Base-by-base conservation (phyloP, 1,284 basidiomycete genomes). In the Ceratobasidium theobromae region DNA sequence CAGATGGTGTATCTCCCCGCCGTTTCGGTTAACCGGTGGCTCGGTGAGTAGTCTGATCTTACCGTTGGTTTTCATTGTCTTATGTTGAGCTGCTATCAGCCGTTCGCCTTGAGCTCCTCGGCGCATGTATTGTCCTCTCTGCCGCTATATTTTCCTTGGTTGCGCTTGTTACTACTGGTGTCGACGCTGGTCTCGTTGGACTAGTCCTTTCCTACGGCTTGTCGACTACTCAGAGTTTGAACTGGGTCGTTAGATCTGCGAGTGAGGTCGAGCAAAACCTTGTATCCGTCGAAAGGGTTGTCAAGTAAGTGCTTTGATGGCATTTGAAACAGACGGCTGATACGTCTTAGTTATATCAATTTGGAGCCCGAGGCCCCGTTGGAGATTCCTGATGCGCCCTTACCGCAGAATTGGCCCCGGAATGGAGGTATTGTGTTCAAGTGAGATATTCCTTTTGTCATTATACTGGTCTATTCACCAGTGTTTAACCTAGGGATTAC, bases 231-330 rank as follows among this genome's bases (percentile, higher is more conserved):
- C 85, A 86, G 25, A 83, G 87, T 21, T 72, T 91, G 85, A 95
- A 93, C 74, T 96, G 91, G 92, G 82, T 95, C n/a, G 93, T 96
- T 4, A 83, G 93, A 48, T 88, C 86, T 14, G 90, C 91, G 0
- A 92, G 89, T 68, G 95, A 98, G 72, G 91, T 96, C 12, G 95
- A 97, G 76, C 91, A 93, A 75, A 96, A 95, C 74, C 89, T 97
- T 72, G 93, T 95, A 69, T 93, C 91, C 70, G 89, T 91, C 6
- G 91, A 93, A 75, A 81, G 88, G 8, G 86, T 90, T 12, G 48
- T 64, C 35, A 35, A 35, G 58, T 64, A 16, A 51, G 58, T 52
- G 33, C 30, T n/a, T 32, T 2, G 8, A 5, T 9, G 21, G 6
- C 12, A 38, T 28, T 21, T 21, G 9, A 11, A 45, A 6, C 43